Percentiles rank a stretch among this genome's conserved stretches.
phyloP scores from a whole-genome alignment of 2,329 filamentous ascomycete genomes.

The Metarhizium rileyi region DNA sequence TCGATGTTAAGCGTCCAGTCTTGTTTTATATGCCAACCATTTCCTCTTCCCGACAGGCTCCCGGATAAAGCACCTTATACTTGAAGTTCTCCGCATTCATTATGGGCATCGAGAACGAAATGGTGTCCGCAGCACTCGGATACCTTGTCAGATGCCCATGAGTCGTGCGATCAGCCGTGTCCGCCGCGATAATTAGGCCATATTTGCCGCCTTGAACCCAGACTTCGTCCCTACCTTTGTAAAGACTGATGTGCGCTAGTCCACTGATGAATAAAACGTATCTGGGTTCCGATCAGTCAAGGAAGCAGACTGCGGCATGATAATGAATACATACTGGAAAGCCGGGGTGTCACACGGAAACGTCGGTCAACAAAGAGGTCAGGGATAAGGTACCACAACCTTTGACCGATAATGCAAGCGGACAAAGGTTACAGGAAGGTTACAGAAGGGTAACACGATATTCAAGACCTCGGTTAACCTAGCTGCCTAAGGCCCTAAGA shows the following conservation, averaged over 20 bases:
- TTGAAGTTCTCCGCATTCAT: conserved; percentile 1
- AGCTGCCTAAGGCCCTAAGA: too few relatives aligned
- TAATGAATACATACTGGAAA: conserved; percentile 24
- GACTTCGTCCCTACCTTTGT: conserved; percentile 25
- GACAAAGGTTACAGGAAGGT: too few relatives aligned
- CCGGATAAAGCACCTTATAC: conserved; percentile 7
- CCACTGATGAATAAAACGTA: conserved; percentile 29
- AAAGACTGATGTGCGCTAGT: conserved; percentile 29
- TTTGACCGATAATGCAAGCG: too few relatives aligned
- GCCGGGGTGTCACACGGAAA: too few relatives aligned
- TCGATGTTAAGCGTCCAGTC: neutral
- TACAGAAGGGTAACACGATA: too few relatives aligned
- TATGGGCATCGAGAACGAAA: conserved; percentile 17
- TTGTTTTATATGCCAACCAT: neutral
- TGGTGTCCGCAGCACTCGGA: conserved; percentile 26
- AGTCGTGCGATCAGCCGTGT: conserved; percentile 28
- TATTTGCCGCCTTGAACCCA: conserved; percentile 29
- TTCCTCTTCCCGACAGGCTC: conserved; percentile 2
- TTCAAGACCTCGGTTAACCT: too few relatives aligned
- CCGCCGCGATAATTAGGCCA: conserved; percentile 31
- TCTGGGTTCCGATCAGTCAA: conserved; percentile 12
- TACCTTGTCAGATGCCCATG: conserved; percentile 32
- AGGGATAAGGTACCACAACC: too few relatives aligned
- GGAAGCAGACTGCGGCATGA: neutral
- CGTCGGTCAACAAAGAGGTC: too few relatives aligned